These are phyloP conservation scores for Saccharomycopsis synnaedendra DNA, from an alignment of 805 yeast species.

Conservation along the genomic window DNA sequence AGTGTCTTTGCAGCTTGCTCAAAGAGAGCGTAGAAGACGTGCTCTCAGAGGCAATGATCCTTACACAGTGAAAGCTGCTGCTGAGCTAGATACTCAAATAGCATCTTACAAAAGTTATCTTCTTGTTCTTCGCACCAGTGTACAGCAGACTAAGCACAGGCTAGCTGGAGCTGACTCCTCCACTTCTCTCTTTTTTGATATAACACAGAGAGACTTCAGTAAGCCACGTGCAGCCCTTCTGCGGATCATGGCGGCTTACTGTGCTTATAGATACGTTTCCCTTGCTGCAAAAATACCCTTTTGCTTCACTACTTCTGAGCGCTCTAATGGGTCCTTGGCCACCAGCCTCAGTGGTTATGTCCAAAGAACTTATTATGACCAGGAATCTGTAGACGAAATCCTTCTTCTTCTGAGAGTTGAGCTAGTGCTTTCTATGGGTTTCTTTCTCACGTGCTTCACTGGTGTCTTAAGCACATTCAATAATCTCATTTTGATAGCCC, in stretches of 20 bases:
- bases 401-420: conserved; percentile 8
- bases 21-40: background rate
- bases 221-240: background rate
- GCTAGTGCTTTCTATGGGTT: conserved; percentile 5
- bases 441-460: conserved; percentile 11
- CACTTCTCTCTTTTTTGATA: conserved; percentile 4
- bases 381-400: conserved; percentile 2
- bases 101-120: conserved; percentile 1
- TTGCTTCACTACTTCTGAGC: conserved; percentile 1
- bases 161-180: conserved; percentile 5
- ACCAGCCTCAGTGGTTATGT: conserved; percentile 2
- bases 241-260: conserved; percentile 6
- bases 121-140: conserved; percentile 1
- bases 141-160: conserved; percentile 1
- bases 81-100: conserved; percentile 4
- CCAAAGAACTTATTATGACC: conserved; percentile 1
- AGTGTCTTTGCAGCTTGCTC: background rate
- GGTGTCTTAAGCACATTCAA: conserved; percentile 12
- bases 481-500: conserved; percentile 3
- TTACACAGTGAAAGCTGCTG: conserved; percentile 2
- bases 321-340: conserved; percentile 1
- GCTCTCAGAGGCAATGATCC: conserved; percentile 3
- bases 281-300: conserved; percentile 5
- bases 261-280: conserved; percentile 7
- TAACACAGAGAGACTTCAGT: conserved; percentile 2